phyloP scores from a whole-genome alignment of 192 early-diverging fungal species.

The Umbelopsis vinacea region DNA sequence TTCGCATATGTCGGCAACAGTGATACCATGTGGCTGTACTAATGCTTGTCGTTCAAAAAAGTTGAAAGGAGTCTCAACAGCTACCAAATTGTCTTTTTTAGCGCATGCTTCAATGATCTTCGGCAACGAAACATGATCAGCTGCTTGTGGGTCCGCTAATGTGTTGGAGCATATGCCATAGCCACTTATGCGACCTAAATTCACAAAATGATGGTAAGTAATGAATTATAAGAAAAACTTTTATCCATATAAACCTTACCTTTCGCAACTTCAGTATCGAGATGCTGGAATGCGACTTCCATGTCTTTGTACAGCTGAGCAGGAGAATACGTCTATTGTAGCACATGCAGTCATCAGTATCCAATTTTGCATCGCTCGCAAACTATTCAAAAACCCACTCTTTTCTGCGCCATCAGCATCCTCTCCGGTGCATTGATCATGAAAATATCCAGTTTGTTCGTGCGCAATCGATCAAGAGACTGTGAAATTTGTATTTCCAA shows the following conservation, averaged over 20 bases:
- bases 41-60: constrained; percentile 70
- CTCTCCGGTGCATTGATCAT: constrained; percentile 83
- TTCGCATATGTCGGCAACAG: constrained; percentile 35
- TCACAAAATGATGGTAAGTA: neutral
- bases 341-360: neutral
- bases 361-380: neutral
- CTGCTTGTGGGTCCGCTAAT: constrained; percentile 55
- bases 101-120: constrained; percentile 47
- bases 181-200: constrained; percentile 58
- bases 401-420: constrained; percentile 59
- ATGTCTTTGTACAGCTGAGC: constrained; percentile 63
- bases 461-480: constrained; percentile 56
- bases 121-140: constrained; percentile 64
- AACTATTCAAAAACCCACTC: neutral
- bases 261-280: constrained; percentile 64
- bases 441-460: constrained; percentile 68
- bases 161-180: constrained; percentile 77
- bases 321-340: constrained; percentile 2
- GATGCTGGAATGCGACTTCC: constrained; percentile 55
- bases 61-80: constrained; percentile 75
- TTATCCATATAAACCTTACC: constrained; percentile 18
- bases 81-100: constrained; percentile 55
- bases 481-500: constrained; percentile 58
- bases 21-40: constrained; percentile 27
- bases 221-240: neutral